Conservation (phyloP, 768 basidiomycete genomes). For the Amanita rubescens region DNA sequence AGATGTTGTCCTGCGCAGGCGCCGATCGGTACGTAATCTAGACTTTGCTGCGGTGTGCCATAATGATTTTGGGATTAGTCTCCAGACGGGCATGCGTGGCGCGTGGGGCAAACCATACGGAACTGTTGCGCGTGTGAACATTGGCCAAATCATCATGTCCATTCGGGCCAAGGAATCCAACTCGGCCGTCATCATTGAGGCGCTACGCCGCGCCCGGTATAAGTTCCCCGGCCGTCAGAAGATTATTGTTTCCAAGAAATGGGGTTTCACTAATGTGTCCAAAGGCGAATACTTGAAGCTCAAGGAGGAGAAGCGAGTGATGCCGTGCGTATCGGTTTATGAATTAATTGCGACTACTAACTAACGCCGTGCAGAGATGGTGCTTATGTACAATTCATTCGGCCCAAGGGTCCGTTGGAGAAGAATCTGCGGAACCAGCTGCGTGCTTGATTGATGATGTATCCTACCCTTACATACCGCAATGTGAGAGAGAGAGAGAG, state of each 20-base stretch:
- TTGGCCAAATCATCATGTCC: slow-evolving; percentile 85
- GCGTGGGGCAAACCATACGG: slow-evolving; percentile 99
- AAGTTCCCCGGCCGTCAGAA: slow-evolving; percentile 99
- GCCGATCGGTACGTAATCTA: slow-evolving; percentile 88
- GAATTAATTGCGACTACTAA: background rate
- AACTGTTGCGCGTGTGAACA: slow-evolving; percentile 92
- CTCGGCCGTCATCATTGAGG: slow-evolving; percentile 87
- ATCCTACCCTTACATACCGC: slow-evolving; percentile 11
- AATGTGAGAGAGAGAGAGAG: background rate
- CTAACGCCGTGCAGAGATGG: slow-evolving; percentile 58
- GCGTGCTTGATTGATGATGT: slow-evolving; percentile 43
- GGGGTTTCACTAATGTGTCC: slow-evolving; percentile 96
- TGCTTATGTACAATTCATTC: slow-evolving; percentile 91
- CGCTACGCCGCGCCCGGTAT: slow-evolving; percentile 95
- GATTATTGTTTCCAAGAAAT: slow-evolving; percentile 95
- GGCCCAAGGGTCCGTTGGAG: slow-evolving; percentile 80
- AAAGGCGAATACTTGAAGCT: slow-evolving; percentile 83
- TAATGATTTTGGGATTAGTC: slow-evolving; percentile 31
- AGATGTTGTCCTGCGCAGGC: slow-evolving; percentile 99
- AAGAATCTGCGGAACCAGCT: slow-evolving; percentile 80
- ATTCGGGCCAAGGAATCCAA: slow-evolving; percentile 90
- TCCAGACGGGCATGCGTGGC: slow-evolving; percentile 98
- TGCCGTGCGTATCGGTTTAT: slow-evolving; percentile 54
- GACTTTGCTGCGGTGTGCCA: background rate
- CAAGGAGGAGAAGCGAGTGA: slow-evolving; percentile 84